Conservation (phyloP, 73 alveolate genomes). For the Paramecium octaurelia region DNA sequence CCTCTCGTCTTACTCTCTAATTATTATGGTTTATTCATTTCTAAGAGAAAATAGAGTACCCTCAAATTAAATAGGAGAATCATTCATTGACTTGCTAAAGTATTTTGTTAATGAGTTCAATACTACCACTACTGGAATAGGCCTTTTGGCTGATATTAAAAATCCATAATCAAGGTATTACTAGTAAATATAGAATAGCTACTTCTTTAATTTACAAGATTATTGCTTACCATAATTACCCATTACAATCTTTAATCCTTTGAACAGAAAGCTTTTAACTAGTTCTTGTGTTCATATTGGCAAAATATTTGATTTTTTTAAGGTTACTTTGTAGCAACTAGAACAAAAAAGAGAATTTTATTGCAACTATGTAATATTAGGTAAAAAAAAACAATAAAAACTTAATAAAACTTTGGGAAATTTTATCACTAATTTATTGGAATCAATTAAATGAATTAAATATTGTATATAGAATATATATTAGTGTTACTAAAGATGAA, state of each 20-base stretch:
- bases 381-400: background rate
- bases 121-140: background rate
- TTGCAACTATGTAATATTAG: background rate
- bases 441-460: background rate
- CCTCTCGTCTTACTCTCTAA: background rate
- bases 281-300: background rate
- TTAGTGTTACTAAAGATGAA: background rate
- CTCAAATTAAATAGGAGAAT: background rate
- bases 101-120: background rate
- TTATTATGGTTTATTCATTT: slow-evolving; percentile 10
- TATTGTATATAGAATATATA: background rate
- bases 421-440: background rate
- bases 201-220: slow-evolving; percentile 4
- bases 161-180: background rate
- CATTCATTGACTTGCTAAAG: background rate
- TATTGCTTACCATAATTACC: slow-evolving; percentile 26
- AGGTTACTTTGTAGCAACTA: background rate
- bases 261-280: background rate
- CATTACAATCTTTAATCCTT: background rate
- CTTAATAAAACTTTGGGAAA: background rate
- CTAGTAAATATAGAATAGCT: background rate
- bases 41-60: background rate
- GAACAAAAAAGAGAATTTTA: background rate
- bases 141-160: background rate
- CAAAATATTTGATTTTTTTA: background rate